Percentiles rank a stretch among this genome's conserved stretches.
These are phyloP conservation scores for Herpetospermum pedunculosum DNA, from an alignment of 306 rosid species.

Conservation along the genomic window DNA sequence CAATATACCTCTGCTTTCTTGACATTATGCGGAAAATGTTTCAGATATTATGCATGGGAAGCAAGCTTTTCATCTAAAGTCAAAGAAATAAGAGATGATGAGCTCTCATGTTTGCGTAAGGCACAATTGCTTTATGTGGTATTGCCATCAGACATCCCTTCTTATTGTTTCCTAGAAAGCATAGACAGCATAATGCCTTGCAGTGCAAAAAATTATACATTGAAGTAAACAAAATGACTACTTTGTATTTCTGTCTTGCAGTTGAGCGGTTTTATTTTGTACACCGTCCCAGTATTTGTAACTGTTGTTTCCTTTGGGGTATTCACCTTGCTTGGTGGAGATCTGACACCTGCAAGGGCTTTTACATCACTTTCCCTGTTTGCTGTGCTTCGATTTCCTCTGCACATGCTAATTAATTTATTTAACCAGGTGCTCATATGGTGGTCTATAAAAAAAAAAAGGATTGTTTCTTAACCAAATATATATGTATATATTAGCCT, in stretches of 20 bases:
- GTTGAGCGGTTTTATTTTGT: conserved; percentile 55
- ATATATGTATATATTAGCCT: too few relatives aligned
- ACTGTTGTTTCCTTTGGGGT: conserved; percentile 60
- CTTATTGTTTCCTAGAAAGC: neutral
- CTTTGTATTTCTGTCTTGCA: conserved; percentile 29
- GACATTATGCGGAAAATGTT: conserved; percentile 20
- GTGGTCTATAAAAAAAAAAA: too few relatives aligned
- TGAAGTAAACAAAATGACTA: neutral
- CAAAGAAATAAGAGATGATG: conserved; percentile 50
- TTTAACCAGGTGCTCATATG: conserved; percentile 71
- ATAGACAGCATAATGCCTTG: neutral
- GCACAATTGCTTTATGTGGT: conserved; percentile 67
- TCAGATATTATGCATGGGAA: conserved; percentile 93
- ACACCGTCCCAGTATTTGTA: conserved; percentile 75
- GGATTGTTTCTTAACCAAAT: too few relatives aligned
- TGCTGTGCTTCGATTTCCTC: conserved; percentile 59
- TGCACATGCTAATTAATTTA: conserved; percentile 62
- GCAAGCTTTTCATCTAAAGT: conserved; percentile 63
- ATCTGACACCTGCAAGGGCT: conserved; percentile 81
- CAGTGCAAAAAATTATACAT: too few relatives aligned
- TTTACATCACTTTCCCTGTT: conserved; percentile 82
- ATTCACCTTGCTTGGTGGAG: conserved; percentile 78
- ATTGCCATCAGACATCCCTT: conserved; percentile 18
- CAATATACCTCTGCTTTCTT: neutral
- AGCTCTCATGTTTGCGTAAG: conserved; percentile 57